Evolutionary conservation across 1,284 basidiomycete species (phyloP), one percentile per base, ranked within the genome.

Genomic region (Malassezia psittaci): DNA sequence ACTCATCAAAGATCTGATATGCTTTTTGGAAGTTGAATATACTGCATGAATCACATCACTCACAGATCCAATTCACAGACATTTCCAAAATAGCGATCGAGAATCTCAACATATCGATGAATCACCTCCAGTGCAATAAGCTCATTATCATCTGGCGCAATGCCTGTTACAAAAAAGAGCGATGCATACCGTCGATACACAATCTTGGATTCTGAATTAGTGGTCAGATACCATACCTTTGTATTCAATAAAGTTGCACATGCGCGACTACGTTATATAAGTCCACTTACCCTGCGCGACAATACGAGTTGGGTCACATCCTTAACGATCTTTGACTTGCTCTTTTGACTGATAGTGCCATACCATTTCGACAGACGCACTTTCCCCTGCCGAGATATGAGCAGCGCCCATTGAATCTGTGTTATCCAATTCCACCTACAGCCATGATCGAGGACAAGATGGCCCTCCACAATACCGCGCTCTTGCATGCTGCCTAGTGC

Each of bases 191-290:
- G 83, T 52, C 94, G 81, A 77, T 99, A 99, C 11, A 98, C 90
- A 57, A 99, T 89, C 79, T 73, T 74, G 45, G 61, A 62, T 37
- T 74, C 69, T 59, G 34, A 15, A n/a, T 33, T 24, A 36, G 41
- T 11, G 2, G 42, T 11, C 19, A 13, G 24, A n/a, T 18, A 32
- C 21, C 61, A 18, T 35, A 65, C 91, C 91, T 79, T 98, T 98
- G 81, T 98, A 98, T 76, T 99, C 94, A 49, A 99, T 78, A 74
- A 99, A 90, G 78, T 99, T 99, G 77, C 93, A 98, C 94, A 98
- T 99, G 65, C 90, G 81, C 48, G 94, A 96, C 63, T 60, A 41
- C 16, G 54, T 53, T 16, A 52, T 36, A n/a, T 47, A 32, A 4
- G 13, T 21, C 39, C 24, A 54, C 61, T 42, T 51, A 60, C 58